phyloP scores from a whole-genome alignment of 345 rosid genomes.

The Ailanthus altissimus region DNA sequence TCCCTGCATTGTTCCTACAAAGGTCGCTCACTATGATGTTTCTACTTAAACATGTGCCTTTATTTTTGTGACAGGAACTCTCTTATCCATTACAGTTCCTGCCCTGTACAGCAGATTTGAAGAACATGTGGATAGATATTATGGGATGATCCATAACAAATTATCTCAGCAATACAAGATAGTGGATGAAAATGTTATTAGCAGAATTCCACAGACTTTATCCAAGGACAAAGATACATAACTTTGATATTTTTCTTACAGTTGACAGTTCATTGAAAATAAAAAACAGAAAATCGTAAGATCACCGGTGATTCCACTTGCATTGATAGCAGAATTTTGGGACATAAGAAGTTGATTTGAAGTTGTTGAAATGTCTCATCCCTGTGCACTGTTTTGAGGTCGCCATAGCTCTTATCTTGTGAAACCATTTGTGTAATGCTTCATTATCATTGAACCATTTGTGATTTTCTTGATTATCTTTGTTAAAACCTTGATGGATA shows the following conservation, averaged over 20 bases:
- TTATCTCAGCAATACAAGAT: slow-evolving; percentile 72
- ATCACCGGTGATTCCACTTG: neutral
- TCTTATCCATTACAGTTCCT: slow-evolving; percentile 75
- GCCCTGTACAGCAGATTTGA: slow-evolving; percentile 75
- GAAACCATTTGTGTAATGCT: neutral
- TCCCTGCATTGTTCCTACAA: neutral
- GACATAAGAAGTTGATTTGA: neutral
- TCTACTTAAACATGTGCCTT: slow-evolving; percentile 14
- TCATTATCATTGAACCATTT: neutral
- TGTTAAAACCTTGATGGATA: neutral
- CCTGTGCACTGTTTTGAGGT: neutral
- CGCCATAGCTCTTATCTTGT: neutral
- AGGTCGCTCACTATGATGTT: neutral
- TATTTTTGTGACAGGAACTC: slow-evolving; percentile 57
- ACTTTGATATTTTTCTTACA: slow-evolving; percentile 14
- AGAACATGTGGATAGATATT: slow-evolving; percentile 65
- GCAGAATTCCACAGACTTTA: slow-evolving; percentile 65
- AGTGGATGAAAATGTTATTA: slow-evolving; percentile 71
- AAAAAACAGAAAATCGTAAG: neutral
- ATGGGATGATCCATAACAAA: slow-evolving; percentile 62
- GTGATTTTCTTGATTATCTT: neutral
- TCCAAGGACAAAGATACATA: slow-evolving; percentile 66
- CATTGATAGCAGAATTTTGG: neutral
- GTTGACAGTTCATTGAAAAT: neutral
- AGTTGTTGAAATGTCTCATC: neutral